Base-by-base conservation (phyloP, 306 rosid species). In the Glycine tomentella region DNA sequence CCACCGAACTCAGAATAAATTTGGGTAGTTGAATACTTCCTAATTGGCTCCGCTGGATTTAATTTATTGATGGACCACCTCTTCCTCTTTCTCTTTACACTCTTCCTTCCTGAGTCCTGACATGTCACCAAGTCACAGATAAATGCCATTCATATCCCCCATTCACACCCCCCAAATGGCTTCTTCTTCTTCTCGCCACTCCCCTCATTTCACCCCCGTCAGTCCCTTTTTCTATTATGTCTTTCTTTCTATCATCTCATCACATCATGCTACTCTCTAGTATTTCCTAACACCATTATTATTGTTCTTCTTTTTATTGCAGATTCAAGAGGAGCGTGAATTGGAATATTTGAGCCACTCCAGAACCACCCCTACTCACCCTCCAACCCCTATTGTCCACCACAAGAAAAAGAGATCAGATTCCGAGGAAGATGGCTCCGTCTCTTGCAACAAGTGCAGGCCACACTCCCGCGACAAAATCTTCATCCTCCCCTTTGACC, bases 381-480 rank as follows among this genome's bases (percentile, higher is more conserved):
- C 88, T 15, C 84, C 90, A 0, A 90, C 98, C 3, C 97, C 92
- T 0, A 46, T 63, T 0, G 77, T 81, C 34, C 82, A 80, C 20
- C 69, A 53, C 55, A 84, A 86, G 89, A 85, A 86, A 86, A 91
- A 87, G 33, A 85, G 87, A 20, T 87, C 89, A 0, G 94, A 88
- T n/a, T 76, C 93, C 3, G 90, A 64, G 17, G 85, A 80, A 36
- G 97, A 89, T 6, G 87, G 65, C 4, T 87, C 97, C 10, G 90
- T 95, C 8, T 82, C 86, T 5, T 95, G 97, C 88, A 90, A 89
- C 89, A 93, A 93, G 86, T 96, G 99, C 77, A 88, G 99, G 9
- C 99, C 99, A 1, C 86, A 88, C 33, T 83, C 89, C 6, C 89
- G 99, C 2, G 99, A 96, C 78, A 96, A 89, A 86, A 87, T 92